Percentiles rank a stretch among this genome's conserved stretches.
These are phyloP conservation scores for Cryptosporidium sp. DNA, from an alignment of 169 alveolate species.

Conservation along the genomic window DNA sequence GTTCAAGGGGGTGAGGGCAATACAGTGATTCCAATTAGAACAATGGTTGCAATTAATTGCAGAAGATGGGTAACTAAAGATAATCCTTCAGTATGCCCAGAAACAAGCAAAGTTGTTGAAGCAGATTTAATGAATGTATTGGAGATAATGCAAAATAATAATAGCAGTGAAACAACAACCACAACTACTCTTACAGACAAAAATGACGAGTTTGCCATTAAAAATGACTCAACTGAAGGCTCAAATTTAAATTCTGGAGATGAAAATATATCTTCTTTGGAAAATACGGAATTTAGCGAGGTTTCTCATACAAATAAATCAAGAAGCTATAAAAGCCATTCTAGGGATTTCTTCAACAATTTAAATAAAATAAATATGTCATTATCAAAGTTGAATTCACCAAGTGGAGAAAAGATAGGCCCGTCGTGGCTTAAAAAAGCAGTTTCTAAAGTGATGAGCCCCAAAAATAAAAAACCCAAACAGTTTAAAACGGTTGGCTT, in stretches of 20 bases:
- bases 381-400: background rate
- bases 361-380: conserved; percentile 5
- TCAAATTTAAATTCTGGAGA: conserved; percentile 1
- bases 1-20: conserved; percentile 11
- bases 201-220: conserved; percentile 23
- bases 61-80: conserved; percentile 73
- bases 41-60: conserved; percentile 74
- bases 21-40: conserved; percentile 56
- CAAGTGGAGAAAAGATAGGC: conserved; percentile 27
- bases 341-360: conserved; percentile 33
- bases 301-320: background rate
- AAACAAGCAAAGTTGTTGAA: conserved; percentile 62
- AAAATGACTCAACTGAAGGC: conserved; percentile 5
- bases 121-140: conserved; percentile 12
- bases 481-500: conserved; percentile 53
- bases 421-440: conserved; percentile 73
- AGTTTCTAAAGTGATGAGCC: conserved; percentile 59
- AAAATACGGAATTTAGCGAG: conserved; percentile 56
- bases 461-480: conserved; percentile 27
- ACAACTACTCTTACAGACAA: conserved; percentile 36
- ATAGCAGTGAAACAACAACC: conserved; percentile 53
- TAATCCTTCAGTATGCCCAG: conserved; percentile 47
- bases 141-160: conserved; percentile 19
- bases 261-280: conserved; percentile 61
- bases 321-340: conserved; percentile 3